Conservation (phyloP, 805 yeast species). For the Pichia deserticola region DNA sequence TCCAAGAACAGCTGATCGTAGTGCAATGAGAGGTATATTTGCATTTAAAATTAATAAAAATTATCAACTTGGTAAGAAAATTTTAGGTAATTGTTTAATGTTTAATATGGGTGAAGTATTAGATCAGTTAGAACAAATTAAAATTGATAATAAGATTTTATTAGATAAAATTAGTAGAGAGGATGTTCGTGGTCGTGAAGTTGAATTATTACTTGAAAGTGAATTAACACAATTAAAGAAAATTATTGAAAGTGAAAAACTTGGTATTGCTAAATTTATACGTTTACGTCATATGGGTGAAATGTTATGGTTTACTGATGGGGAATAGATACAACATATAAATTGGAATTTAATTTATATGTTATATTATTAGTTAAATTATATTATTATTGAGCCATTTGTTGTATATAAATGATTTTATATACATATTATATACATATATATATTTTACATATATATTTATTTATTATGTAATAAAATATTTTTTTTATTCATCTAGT, state of each 20-base stretch:
- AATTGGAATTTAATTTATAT: no score
- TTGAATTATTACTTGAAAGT: conserved; percentile 60
- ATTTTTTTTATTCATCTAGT: no score
- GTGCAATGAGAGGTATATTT: conserved; percentile 81
- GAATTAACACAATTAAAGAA: conserved; percentile 67
- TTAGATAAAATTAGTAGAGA: conserved; percentile 79
- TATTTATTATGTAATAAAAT: no score
- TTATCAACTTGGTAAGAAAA: conserved; percentile 27
- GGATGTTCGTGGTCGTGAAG: conserved; percentile 80
- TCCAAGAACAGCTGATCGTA: conserved; percentile 85
- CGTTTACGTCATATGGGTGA: conserved; percentile 54
- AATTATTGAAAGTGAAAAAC: conserved; percentile 51
- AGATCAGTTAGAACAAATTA: conserved; percentile 42
- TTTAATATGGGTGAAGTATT: conserved; percentile 48
- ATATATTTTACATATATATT: no score
- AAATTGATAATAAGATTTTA: conserved; percentile 55
- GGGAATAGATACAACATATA: conserved; percentile 6
- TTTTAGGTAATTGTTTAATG: conserved; percentile 35
- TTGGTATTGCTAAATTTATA: conserved; percentile 44
- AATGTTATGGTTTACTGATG: conserved; percentile 34
- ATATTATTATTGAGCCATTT: no score
- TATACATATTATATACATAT: no score
- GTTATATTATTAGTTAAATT: no score
- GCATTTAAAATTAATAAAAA: conserved; percentile 45
- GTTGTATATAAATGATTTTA: no score